Conservation (phyloP, 176 grass and related monocot genomes). For the Echinochloa phyllopogon region DNA sequence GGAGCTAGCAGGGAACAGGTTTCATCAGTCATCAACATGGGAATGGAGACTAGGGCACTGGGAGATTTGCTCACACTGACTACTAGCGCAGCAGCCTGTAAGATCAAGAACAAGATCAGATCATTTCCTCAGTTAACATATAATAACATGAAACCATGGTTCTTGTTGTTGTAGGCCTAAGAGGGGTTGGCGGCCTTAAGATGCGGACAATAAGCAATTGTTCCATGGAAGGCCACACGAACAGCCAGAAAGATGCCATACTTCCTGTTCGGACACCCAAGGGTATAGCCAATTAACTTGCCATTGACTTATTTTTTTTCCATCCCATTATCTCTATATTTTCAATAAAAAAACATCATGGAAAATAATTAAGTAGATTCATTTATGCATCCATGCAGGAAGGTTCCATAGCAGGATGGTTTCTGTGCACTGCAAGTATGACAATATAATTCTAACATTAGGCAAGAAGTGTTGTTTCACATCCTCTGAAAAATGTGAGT, state of each 20-base stretch:
- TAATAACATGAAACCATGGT: conserved; percentile 25
- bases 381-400: conserved; percentile 44
- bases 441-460: conserved; percentile 54
- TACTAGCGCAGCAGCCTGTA: conserved; percentile 66
- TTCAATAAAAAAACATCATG: neutral
- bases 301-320: neutral
- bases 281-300: conserved; percentile 39
- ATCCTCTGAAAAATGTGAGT: conserved; percentile 60
- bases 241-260: conserved; percentile 34
- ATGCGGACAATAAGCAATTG: conserved; percentile 40
- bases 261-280: conserved; percentile 49
- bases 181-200: conserved; percentile 59
- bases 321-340: neutral
- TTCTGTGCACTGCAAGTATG: conserved; percentile 42
- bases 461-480: conserved; percentile 53
- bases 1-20: conserved; percentile 56
- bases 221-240: conserved; percentile 42
- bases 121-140: neutral
- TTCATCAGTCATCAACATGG: conserved; percentile 55
- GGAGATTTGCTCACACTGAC: conserved; percentile 59
- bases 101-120: conserved; percentile 31
- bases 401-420: conserved; percentile 57
- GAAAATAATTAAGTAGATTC: neutral
- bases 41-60: conserved; percentile 32
- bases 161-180: conserved; percentile 45